Evolutionary conservation across 768 basidiomycete species (phyloP).

Genomic region (Royoungia palumana): DNA sequence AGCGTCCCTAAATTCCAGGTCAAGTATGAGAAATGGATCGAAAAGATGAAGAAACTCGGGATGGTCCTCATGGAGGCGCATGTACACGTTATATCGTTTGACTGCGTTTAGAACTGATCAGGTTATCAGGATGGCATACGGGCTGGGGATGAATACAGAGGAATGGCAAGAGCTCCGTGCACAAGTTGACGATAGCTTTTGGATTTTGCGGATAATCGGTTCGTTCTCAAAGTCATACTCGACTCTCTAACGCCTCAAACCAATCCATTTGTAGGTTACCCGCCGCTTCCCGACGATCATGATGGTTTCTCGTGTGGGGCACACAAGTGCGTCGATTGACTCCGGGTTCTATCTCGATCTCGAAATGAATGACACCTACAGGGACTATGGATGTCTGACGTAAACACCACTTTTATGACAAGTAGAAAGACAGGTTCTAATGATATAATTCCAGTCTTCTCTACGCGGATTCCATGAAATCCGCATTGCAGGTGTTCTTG

Average conservation of each 20-base stretch:
- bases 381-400: conserved; percentile 92
- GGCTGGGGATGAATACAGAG: conserved; percentile 65
- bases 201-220: conserved; percentile 88
- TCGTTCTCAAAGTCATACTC: not conserved
- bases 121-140: conserved; percentile 67
- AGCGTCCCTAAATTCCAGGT: conserved; percentile 51
- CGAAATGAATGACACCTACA: conserved; percentile 23
- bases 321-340: conserved; percentile 58
- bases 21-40: conserved; percentile 71
- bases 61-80: conserved; percentile 84
- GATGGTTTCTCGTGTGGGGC: conserved; percentile 89
- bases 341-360: not conserved
- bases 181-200: conserved; percentile 82
- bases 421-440: conserved; percentile 3
- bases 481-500: conserved; percentile 81
- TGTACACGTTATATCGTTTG: conserved; percentile 25
- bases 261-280: conserved; percentile 58
- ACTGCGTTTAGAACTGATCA: not conserved
- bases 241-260: not conserved
- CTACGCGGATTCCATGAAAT: conserved; percentile 75
- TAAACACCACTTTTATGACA: conserved; percentile 33
- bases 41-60: conserved; percentile 84
- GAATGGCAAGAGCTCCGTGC: conserved; percentile 67
- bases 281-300: conserved; percentile 73
- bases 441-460: conserved; percentile 60